These are phyloP conservation scores for Wickerhamomyces strasburgensis DNA, from an alignment of 805 yeast species.

Conservation along the genomic window DNA sequence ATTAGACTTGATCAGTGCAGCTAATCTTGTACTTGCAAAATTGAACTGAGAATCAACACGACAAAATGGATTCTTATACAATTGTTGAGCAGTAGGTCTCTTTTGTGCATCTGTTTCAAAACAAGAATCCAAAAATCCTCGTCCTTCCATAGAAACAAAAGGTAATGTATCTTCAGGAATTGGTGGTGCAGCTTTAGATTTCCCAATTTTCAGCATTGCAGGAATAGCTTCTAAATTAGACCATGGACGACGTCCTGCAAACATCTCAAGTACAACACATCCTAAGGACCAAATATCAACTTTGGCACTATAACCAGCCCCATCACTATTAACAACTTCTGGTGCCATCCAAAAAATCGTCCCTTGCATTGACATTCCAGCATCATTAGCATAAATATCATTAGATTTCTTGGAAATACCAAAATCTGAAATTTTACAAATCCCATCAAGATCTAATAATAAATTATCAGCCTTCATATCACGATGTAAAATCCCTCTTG, in stretches of 20 bases:
- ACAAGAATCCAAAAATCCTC: conserved; percentile 68
- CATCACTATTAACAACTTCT: conserved; percentile 87
- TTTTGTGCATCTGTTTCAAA: conserved; percentile 73
- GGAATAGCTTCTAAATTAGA: conserved; percentile 91
- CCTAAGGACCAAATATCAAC: conserved; percentile 98
- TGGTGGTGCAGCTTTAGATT: conserved; percentile 87
- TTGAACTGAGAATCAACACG: conserved; percentile 35
- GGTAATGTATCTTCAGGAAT: conserved; percentile 84
- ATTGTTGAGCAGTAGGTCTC: conserved; percentile 79
- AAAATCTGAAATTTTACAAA: conserved; percentile 92
- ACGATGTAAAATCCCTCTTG: conserved; percentile 83
- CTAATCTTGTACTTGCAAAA: conserved; percentile 51
- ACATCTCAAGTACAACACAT: conserved; percentile 95
- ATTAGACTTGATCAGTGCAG: conserved; percentile 44
- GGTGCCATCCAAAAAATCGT: conserved; percentile 99
- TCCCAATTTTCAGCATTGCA: conserved; percentile 87
- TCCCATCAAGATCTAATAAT: conserved; percentile 83
- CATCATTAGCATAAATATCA: conserved; percentile 83
- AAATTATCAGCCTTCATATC: conserved; percentile 94
- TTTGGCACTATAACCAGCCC: conserved; percentile 94
- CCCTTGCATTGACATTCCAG: conserved; percentile 98
- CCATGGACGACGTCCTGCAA: conserved; percentile 98
- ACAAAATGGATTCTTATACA: conserved; percentile 54
- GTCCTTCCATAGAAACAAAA: conserved; percentile 58
- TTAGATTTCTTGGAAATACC: conserved; percentile 87